These are phyloP conservation scores for Pseudogymnoascus sp. DNA, from an alignment of 2,329 filamentous ascomycete genomes.

Conservation along the genomic window DNA sequence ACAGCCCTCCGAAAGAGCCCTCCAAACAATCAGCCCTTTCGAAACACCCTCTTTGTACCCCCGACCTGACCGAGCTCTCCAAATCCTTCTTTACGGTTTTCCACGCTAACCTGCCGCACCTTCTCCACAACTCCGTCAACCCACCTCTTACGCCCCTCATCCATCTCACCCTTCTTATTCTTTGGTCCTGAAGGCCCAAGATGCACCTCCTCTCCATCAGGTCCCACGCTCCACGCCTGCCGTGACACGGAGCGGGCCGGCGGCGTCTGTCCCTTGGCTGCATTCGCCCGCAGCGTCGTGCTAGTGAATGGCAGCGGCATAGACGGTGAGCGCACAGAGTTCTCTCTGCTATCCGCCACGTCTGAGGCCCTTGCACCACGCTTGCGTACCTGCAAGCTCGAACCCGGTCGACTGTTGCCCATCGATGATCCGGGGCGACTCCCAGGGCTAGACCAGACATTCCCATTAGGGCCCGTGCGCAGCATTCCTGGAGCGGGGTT, in stretches of 20 bases:
- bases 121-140: conserved; percentile 77
- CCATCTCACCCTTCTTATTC: conserved; percentile 56
- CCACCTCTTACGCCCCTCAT: conserved; percentile 69
- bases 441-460: conserved; percentile 35
- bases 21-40: conserved; percentile 31
- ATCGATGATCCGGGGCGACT: conserved; percentile 23
- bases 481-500: conserved; percentile 20
- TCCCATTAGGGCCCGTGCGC: conserved; percentile 10
- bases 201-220: conserved; percentile 48
- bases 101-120: conserved; percentile 62
- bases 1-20: background rate
- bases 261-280: conserved; percentile 15
- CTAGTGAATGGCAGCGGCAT: conserved; percentile 19
- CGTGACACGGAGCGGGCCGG: conserved; percentile 13
- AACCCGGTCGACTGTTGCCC: conserved; percentile 20
- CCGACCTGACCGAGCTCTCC: conserved; percentile 66
- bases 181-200: conserved; percentile 66
- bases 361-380: conserved; percentile 21
- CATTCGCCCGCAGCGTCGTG: conserved; percentile 7
- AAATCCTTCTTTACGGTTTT: conserved; percentile 44
- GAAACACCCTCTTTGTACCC: conserved; percentile 64
- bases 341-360: background rate
- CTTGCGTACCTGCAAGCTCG: conserved; percentile 25
- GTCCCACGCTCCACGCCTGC: conserved; percentile 29
- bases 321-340: conserved; percentile 17